These are phyloP conservation scores for Septoria petroselini DNA, from an alignment of 2,329 filamentous ascomycete genomes.

Conservation along the genomic window DNA sequence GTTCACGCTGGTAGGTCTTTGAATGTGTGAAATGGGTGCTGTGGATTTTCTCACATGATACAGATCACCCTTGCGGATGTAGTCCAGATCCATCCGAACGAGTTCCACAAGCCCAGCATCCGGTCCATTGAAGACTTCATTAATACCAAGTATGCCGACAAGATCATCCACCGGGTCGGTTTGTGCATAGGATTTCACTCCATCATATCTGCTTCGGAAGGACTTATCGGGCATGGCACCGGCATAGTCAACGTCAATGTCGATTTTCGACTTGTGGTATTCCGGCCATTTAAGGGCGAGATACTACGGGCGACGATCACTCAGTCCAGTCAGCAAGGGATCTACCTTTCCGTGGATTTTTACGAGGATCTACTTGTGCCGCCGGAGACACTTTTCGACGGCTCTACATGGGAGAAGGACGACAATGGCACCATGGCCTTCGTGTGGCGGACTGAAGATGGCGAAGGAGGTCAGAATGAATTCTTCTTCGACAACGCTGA, in stretches of 20 bases:
- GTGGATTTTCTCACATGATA: neutral
- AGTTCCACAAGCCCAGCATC: constrained; percentile 78
- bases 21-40: neutral
- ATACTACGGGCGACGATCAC: constrained; percentile 83
- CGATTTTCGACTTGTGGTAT: constrained; percentile 89
- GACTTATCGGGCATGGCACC: constrained; percentile 86
- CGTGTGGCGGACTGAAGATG: constrained; percentile 72
- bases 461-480: constrained; percentile 48
- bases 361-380: constrained; percentile 87
- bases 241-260: constrained; percentile 95
- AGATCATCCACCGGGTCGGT: constrained; percentile 89
- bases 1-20: constrained; percentile 4
- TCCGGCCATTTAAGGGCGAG: constrained; percentile 93
- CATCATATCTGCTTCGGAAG: constrained; percentile 82
- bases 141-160: constrained; percentile 95
- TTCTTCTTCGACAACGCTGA: constrained; percentile 90
- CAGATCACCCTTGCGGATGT: constrained; percentile 93
- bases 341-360: constrained; percentile 72
- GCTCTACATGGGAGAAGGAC: constrained; percentile 44
- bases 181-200: constrained; percentile 94
- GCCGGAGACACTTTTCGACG: constrained; percentile 68
- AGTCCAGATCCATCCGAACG: constrained; percentile 84
- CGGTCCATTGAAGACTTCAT: constrained; percentile 94
- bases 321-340: constrained; percentile 66
- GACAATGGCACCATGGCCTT: constrained; percentile 58